These are phyloP conservation scores for Encephalitozoon hellem DNA, from an alignment of 371 early-diverging fungal species.

Conservation along the genomic window DNA sequence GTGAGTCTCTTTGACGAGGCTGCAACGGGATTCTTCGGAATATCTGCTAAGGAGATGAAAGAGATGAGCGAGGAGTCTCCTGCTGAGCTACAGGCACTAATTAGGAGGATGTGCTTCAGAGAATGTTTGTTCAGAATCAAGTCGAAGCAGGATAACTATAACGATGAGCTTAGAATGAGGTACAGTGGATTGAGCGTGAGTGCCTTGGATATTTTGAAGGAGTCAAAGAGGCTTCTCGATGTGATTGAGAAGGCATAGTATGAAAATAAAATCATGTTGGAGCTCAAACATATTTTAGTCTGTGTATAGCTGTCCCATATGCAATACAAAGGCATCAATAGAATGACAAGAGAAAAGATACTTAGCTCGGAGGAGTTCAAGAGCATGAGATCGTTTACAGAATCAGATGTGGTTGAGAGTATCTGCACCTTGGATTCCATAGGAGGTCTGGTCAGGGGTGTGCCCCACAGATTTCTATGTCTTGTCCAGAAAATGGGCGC, in stretches of 20 bases:
- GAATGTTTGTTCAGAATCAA: conserved; percentile 40
- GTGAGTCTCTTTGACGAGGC: conserved; percentile 53
- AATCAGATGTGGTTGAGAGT: background rate
- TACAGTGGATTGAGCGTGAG: conserved; percentile 17
- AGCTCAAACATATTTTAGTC: background rate
- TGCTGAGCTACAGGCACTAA: conserved; percentile 14
- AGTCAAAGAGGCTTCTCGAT: conserved; percentile 28
- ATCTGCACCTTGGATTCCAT: background rate
- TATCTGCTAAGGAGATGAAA: conserved; percentile 40
- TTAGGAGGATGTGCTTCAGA: conserved; percentile 33
- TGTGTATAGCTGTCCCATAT: background rate
- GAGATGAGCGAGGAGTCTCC: conserved; percentile 35
- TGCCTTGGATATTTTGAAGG: conserved; percentile 24
- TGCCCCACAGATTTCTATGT: background rate
- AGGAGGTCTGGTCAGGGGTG: background rate
- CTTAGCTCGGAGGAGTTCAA: background rate
- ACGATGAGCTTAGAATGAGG: conserved; percentile 42
- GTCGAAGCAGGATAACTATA: conserved; percentile 46
- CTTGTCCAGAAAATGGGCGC: background rate
- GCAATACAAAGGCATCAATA: background rate
- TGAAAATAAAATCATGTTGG: background rate
- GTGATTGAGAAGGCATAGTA: conserved; percentile 28
- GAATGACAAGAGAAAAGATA: conserved; percentile 11
- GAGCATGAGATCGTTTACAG: background rate
- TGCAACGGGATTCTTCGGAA: conserved; percentile 47